phyloP scores from a whole-genome alignment of 352 stramenopile species.

The Peronospora farinosa region DNA sequence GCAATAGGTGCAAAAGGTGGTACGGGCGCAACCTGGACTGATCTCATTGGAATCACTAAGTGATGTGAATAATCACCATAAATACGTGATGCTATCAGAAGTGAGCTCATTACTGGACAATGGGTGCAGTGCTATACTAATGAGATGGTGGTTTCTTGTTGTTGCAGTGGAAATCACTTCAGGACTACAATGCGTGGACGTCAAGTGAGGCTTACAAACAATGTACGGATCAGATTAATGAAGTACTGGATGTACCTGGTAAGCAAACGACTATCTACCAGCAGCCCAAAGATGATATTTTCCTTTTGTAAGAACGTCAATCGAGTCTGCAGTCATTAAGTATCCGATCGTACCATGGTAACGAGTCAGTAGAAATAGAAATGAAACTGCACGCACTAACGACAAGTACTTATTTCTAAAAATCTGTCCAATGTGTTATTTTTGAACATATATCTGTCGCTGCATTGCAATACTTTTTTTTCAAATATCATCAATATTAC shows the following conservation, averaged over 20 bases:
- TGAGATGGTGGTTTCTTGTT: background rate
- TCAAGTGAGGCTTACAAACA: slow-evolving; percentile 72
- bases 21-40: slow-evolving; percentile 65
- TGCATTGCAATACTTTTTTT: no score
- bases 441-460: no score
- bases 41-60: slow-evolving; percentile 78
- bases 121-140: background rate
- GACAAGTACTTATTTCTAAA: no score
- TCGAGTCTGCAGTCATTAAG: no score
- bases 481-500: no score
- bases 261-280: slow-evolving; percentile 86
- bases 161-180: slow-evolving; percentile 66
- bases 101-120: slow-evolving; percentile 17
- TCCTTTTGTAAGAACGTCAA: slow-evolving; percentile 49
- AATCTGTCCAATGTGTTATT: no score
- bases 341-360: no score
- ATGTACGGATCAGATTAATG: slow-evolving; percentile 81
- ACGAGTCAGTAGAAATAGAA: no score
- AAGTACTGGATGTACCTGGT: slow-evolving; percentile 78
- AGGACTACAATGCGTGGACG: slow-evolving; percentile 76
- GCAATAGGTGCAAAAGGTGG: slow-evolving; percentile 62
- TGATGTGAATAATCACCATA: slow-evolving; percentile 81
- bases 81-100: slow-evolving; percentile 83
- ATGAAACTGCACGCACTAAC: no score
- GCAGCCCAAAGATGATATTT: slow-evolving; percentile 75